Conservation (phyloP, 495 filamentous ascomycete genomes). For the Penicillium lividum region DNA sequence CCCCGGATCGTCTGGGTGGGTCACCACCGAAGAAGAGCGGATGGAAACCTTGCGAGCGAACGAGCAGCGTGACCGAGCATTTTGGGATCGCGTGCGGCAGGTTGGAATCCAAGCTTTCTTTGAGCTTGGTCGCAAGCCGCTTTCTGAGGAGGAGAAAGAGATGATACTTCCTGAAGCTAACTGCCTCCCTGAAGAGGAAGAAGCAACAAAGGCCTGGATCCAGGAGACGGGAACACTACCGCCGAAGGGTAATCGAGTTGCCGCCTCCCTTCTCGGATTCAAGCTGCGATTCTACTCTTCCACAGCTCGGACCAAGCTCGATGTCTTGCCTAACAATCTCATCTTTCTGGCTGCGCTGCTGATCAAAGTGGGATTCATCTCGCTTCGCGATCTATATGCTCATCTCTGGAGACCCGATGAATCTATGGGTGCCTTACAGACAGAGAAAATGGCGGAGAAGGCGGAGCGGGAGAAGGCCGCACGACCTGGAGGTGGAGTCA, state of each 20-base stretch:
- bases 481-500: constrained; percentile 65
- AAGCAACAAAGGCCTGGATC: constrained; percentile 68
- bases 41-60: constrained; percentile 47
- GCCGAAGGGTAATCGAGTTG: constrained; percentile 81
- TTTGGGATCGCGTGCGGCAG: constrained; percentile 79
- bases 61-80: constrained; percentile 66
- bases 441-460: constrained; percentile 71
- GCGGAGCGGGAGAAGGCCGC: constrained; percentile 70
- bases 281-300: constrained; percentile 94
- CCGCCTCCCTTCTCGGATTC: constrained; percentile 94
- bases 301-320: constrained; percentile 64
- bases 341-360: constrained; percentile 87
- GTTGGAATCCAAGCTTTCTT: constrained; percentile 84
- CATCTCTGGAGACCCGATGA: constrained; percentile 88
- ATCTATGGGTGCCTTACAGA: constrained; percentile 69
- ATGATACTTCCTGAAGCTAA: constrained; percentile 45
- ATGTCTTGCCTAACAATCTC: constrained; percentile 82
- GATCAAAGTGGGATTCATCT: constrained; percentile 97
- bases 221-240: constrained; percentile 75
- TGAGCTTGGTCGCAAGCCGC: constrained; percentile 67
- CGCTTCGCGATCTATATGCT: constrained; percentile 87
- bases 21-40: constrained; percentile 65
- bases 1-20: constrained; percentile 61
- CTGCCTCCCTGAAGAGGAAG: constrained; percentile 44
- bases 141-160: constrained; percentile 51